Evolutionary conservation across 169 alveolate genomes (phyloP), one percentile per base, ranked within the genome.

Genomic region (Theileria equi): DNA sequence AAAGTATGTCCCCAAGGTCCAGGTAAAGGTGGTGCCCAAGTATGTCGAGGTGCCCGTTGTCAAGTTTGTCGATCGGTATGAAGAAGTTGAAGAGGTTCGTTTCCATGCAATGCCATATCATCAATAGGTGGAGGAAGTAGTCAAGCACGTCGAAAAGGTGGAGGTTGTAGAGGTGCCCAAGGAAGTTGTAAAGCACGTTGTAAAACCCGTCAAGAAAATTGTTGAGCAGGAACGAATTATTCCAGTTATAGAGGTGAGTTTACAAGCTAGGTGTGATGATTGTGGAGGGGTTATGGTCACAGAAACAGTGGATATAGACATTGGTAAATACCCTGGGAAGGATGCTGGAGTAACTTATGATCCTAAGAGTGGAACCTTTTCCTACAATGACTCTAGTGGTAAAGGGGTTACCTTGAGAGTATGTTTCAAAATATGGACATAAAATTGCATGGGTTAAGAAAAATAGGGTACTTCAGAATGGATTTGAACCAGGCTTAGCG

Each of bases 41-140:
- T 85, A 85, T 59, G 88, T 85, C 31, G 91, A 85, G 50, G 88
- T 85, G 6, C 91, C 91, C 5, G 88, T 80, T 23, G 71, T 85
- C 1, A 80, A 85, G 54, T 62, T 85, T 19, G 89, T 85, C 6
- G 80, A 85, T 43, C 67, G 29, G 23, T 85, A 85, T 32, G 89
- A 85, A 49, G 85, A 80, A 44, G 74, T 77, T 66, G 91, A 85
- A 49, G 89, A 85, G 74, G 83, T 73, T 25, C 6, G 83, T 52
- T 2, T 2, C 19, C 34, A 0, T 5, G 10, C 38, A 5, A 19
- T 10, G 4, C 36, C 6, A 44, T 1, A 16, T 5, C 67, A 45
- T 28, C 1, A 57, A 5, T 40, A 73, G 83, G 85, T 85, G 35
- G 91, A 82, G 48, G 91, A 85, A 71, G 82, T 85, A 19, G 67